Evolutionary conservation across 2,329 filamentous ascomycete species (phyloP).

Genomic region (Alternaria tenuissima): DNA sequence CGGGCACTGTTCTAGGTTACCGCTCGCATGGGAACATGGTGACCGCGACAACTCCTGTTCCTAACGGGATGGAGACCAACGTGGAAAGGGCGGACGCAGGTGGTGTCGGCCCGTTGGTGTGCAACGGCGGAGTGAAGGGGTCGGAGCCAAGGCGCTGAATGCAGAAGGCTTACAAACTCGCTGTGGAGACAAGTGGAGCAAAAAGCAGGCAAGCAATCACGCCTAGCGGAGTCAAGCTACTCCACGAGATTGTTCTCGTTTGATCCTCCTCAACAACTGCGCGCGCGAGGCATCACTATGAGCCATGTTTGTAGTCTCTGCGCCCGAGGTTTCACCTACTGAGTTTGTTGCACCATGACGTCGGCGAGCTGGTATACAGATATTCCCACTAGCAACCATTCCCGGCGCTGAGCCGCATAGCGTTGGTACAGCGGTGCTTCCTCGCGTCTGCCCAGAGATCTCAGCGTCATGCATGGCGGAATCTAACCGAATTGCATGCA

Average conservation of each 20-base stretch:
- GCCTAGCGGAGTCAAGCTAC: conserved; percentile 4
- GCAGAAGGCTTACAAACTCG: neutral
- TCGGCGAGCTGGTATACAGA: neutral
- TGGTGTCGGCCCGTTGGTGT: conserved; percentile 1
- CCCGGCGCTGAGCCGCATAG: neutral
- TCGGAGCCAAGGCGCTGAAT: conserved; percentile 3
- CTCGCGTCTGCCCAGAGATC: neutral
- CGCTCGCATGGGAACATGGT: neutral
- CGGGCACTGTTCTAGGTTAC: neutral
- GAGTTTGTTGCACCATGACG: neutral
- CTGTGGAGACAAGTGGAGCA: neutral
- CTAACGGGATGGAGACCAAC: neutral
- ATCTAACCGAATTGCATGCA: neutral
- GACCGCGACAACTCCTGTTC: neutral
- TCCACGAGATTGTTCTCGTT: neutral
- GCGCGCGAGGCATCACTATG: neutral
- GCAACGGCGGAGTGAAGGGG: neutral
- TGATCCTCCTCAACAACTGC: conserved; percentile 1
- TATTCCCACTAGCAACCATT: neutral
- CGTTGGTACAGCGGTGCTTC: neutral
- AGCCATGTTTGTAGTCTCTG: neutral
- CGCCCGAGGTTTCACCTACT: neutral
- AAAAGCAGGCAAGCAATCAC: conserved; percentile 2
- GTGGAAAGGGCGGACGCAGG: neutral
- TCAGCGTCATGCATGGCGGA: conserved; percentile 7